Conservation (phyloP, 257 asterid genomes). For the Gardenia jasminoides region DNA sequence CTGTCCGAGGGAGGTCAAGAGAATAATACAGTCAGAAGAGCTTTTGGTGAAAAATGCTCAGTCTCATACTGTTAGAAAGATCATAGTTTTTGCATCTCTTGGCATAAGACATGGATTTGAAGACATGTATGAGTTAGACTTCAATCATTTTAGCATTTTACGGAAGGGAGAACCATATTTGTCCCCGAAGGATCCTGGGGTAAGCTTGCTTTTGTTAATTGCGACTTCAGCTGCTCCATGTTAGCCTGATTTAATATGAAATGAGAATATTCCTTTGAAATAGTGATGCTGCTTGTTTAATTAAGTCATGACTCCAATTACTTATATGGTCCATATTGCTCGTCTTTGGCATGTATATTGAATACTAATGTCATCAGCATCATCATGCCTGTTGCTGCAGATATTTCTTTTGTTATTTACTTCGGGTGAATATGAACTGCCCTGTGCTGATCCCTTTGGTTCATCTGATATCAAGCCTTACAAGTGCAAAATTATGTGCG, state of each 20-base stretch:
- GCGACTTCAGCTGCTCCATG: background rate
- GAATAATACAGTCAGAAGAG: slow-evolving; percentile 20
- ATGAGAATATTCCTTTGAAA: background rate
- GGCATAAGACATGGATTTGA: slow-evolving; percentile 34
- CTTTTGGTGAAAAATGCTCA: slow-evolving; percentile 28
- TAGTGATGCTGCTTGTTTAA: background rate
- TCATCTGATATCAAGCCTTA: background rate
- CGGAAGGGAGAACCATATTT: slow-evolving; percentile 24
- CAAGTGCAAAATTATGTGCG: background rate
- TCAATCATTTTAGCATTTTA: slow-evolving; percentile 27
- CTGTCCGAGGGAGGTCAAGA: slow-evolving; percentile 28
- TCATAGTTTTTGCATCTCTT: slow-evolving; percentile 31
- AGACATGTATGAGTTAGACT: slow-evolving; percentile 34
- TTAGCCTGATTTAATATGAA: background rate
- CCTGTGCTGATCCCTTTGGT: background rate
- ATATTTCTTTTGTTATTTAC: background rate
- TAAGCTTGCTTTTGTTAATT: slow-evolving; percentile 5
- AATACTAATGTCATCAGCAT: background rate
- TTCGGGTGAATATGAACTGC: background rate
- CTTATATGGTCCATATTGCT: background rate
- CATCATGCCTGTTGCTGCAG: background rate
- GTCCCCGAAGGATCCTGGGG: slow-evolving; percentile 25
- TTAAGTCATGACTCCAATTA: background rate
- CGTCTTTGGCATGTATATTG: no score
- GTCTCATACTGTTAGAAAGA: slow-evolving; percentile 32